These are phyloP conservation scores for Medakamo hakoo DNA, from an alignment of 139 green algal genomes.

Conservation along the genomic window DNA sequence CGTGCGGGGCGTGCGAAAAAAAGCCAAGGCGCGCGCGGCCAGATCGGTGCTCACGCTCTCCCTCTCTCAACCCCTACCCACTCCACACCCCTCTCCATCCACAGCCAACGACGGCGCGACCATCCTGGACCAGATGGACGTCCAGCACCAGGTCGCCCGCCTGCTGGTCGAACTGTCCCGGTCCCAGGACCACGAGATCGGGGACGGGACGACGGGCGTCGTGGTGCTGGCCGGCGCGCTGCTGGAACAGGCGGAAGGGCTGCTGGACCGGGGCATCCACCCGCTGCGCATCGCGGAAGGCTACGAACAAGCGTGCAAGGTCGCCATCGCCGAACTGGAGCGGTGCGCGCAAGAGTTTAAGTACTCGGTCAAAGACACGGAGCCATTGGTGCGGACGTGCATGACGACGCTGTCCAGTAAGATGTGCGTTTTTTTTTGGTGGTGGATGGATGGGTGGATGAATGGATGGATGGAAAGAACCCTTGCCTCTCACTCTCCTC, in stretches of 20 bases:
- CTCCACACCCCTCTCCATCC: too few relatives aligned
- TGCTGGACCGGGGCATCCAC: slow-evolving; percentile 97
- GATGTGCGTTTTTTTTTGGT: slow-evolving; percentile 57
- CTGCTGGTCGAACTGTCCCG: slow-evolving; percentile 93
- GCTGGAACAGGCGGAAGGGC: slow-evolving; percentile 70
- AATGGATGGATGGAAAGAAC: neutral
- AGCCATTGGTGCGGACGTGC: slow-evolving; percentile 92
- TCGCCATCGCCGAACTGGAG: slow-evolving; percentile 60
- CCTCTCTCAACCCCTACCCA: neutral
- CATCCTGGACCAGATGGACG: slow-evolving; percentile 98
- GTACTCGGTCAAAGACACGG: slow-evolving; percentile 63
- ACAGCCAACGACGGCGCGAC: slow-evolving; percentile 92
- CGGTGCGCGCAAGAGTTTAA: slow-evolving; percentile 58
- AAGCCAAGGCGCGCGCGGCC: neutral
- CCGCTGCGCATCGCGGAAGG: slow-evolving; percentile 92
- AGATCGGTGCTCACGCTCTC: neutral
- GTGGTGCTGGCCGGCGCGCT: slow-evolving; percentile 68
- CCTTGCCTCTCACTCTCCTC: slow-evolving; percentile 6
- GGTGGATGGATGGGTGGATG: too few relatives aligned
- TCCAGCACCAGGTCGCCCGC: slow-evolving; percentile 98
- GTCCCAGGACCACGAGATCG: slow-evolving; percentile 54
- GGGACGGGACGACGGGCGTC: slow-evolving; percentile 91
- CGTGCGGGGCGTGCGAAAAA: neutral
- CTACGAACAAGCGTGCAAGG: slow-evolving; percentile 94
- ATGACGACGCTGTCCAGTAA: slow-evolving; percentile 99